phyloP scores from a whole-genome alignment of 2,329 filamentous ascomycete species.

The Endocalyx cinctus region DNA sequence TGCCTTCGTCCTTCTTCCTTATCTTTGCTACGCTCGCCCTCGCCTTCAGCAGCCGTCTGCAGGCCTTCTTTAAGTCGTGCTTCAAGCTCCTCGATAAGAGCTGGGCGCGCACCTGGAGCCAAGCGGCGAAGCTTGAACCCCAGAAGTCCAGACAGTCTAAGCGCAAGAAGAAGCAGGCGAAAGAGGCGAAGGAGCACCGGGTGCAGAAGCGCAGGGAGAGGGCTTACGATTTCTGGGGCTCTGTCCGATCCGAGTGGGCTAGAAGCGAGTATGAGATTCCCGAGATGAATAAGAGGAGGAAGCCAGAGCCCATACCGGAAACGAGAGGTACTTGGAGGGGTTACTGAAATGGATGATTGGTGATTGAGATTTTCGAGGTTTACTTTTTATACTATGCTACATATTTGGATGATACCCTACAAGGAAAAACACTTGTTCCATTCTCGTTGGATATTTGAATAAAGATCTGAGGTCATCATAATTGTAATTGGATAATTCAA shows the following conservation, averaged over 20 bases:
- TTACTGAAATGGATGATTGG: constrained; percentile 1
- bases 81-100: constrained; percentile 13
- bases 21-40: constrained; percentile 47
- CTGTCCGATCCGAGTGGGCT: constrained; percentile 27
- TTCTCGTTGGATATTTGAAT: too few relatives aligned
- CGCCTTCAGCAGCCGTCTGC: constrained; percentile 49
- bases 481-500: too few relatives aligned
- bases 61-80: constrained; percentile 22
- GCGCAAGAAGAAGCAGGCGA: constrained; percentile 13
- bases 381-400: too few relatives aligned
- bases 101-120: constrained; percentile 8
- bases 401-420: too few relatives aligned
- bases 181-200: constrained; percentile 16
- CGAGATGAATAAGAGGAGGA: constrained; percentile 27
- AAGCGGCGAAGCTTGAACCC: constrained; percentile 23
- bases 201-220: constrained; percentile 23
- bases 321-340: constrained; percentile 16
- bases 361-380: not conserved
- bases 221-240: constrained; percentile 37
- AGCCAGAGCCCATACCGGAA: constrained; percentile 9
- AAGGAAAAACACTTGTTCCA: too few relatives aligned
- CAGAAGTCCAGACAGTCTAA: constrained; percentile 18
- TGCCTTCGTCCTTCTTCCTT: constrained; percentile 43
- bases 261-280: constrained; percentile 31
- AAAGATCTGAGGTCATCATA: too few relatives aligned